A percentile compares a stretch with the other conserved stretches of the same genome.
Evolutionary conservation across 179 eudicot genomes (phyloP).

Genomic region (Beta macrorhiza): DNA sequence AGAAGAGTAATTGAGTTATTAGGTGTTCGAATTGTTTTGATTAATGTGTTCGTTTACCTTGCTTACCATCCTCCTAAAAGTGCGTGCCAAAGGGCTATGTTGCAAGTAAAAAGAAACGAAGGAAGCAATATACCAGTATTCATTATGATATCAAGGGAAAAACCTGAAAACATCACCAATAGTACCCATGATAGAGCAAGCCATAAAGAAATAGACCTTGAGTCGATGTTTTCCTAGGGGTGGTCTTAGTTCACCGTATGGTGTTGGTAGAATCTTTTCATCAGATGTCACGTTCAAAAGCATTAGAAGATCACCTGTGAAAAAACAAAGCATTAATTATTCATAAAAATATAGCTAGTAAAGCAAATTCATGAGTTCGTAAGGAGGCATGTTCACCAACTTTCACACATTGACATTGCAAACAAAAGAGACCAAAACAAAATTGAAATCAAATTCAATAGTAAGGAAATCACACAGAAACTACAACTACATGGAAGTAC

Average conservation of each 20-base stretch:
- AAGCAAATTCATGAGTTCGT: neutral
- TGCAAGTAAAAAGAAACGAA: neutral
- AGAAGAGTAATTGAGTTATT: no score
- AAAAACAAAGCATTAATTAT: conserved; percentile 8
- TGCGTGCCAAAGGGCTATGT: neutral
- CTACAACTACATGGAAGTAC: neutral
- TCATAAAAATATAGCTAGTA: conserved; percentile 3
- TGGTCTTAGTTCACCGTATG: conserved; percentile 87
- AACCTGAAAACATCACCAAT: neutral
- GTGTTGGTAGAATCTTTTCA: conserved; percentile 76
- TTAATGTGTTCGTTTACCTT: no score
- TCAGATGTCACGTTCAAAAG: conserved; percentile 83
- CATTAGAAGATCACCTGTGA: conserved; percentile 75
- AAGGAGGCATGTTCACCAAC: neutral
- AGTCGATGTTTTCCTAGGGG: conserved; percentile 99
- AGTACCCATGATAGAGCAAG: neutral
- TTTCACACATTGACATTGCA: neutral
- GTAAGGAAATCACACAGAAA: neutral
- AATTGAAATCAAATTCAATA: neutral
- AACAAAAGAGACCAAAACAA: neutral
- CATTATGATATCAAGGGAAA: neutral
- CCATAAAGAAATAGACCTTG: conserved; percentile 54
- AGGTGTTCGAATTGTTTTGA: no score
- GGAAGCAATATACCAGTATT: no score
- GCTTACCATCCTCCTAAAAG: no score